A percentile compares a stretch with the other conserved stretches of the same genome.
Evolutionary conservation across 129 eudicot species (phyloP).

Genomic region (Tagetes patula): DNA sequence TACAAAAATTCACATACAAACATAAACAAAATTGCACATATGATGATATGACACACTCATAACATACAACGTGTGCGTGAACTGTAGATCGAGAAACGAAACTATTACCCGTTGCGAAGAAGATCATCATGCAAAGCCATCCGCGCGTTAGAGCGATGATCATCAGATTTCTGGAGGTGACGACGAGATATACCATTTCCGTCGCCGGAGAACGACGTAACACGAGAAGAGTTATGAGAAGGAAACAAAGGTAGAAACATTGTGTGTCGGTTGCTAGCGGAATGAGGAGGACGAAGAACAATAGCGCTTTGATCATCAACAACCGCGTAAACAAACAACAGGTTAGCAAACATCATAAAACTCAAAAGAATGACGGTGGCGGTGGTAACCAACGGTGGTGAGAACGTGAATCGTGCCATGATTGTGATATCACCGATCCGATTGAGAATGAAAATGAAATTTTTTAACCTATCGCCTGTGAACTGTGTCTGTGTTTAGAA

Average conservation of each 20-base stretch:
- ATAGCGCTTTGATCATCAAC: conserved; percentile 30
- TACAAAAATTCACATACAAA: not conserved
- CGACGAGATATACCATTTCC: conserved; percentile 43
- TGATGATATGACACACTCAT: not conserved
- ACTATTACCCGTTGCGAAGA: conserved; percentile 63
- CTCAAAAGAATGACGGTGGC: conserved; percentile 12
- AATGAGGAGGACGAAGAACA: conserved; percentile 30
- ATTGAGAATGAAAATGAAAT: conserved; percentile 7
- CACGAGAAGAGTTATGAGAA: conserved; percentile 38
- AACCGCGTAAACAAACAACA: conserved; percentile 21
- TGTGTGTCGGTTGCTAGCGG: conserved; percentile 41
- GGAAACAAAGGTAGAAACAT: conserved; percentile 58
- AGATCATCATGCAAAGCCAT: conserved; percentile 96
- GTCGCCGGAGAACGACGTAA: conserved; percentile 25
- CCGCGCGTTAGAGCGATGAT: conserved; percentile 57
- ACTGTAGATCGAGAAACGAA: conserved; percentile 20
- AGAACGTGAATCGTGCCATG: conserved; percentile 28
- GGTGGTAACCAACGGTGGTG: conserved; percentile 8
- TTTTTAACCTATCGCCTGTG: not conserved
- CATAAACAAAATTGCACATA: not conserved
- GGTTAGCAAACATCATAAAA: not conserved
- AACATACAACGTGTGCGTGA: not conserved
- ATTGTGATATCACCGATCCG: conserved; percentile 25
- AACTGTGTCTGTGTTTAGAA: not conserved
- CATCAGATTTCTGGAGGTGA: conserved; percentile 44